Evolutionary conservation across 208 protist species (phyloP), one percentile per base, ranked within the genome.

Genomic region (Crithidia mellificae): DNA sequence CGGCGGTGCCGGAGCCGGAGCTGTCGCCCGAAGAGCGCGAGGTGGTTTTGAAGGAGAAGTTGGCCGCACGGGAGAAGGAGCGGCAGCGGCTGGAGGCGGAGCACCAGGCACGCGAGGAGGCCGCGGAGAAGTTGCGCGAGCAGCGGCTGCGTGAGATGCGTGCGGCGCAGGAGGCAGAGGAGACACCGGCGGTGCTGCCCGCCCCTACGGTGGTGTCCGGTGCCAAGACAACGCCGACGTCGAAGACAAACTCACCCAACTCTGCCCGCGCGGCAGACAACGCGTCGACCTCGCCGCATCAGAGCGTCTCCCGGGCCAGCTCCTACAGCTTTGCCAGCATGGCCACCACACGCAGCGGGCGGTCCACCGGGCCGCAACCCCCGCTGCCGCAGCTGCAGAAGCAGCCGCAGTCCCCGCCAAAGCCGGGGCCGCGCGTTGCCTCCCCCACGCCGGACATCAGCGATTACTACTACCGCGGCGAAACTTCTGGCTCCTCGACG

Each of bases 321-420:
- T 64, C 58, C 17, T 64, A 64, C 44, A 64, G 58, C 58, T 64
- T 64, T 39, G 11, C 44, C n/a, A 64, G 58, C 44, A 41, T 64
- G 9, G 7, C 44, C 25, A 64, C 58, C 9, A 25, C 44, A n/a
- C 19, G 30, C 38, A 64, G 44, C 44, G 30, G 25, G 1, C 8
- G 41, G 14, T 49, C 32, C 5, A n/a, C 19, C 5, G 32, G 19
- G 4, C 29, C 56, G 27, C 41, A 64, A 30, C 44, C 44, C n/a
- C 44, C 50, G 5, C 44, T 32, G 11, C 36, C 34, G 29, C 17
- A 51, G 25, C 27, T 24, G 14, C 22, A 47, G 20, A 46, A 32
- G 2, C 65, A 29, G 30, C 51, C 25, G 57, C 27, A 15, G 57
- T 22, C 24, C 22, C n/a, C 54, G 38, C 34, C n/a, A n/a, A 27